phyloP scores from a whole-genome alignment of 106 monocot genomes.

The Acanthochlamys bracteata region DNA sequence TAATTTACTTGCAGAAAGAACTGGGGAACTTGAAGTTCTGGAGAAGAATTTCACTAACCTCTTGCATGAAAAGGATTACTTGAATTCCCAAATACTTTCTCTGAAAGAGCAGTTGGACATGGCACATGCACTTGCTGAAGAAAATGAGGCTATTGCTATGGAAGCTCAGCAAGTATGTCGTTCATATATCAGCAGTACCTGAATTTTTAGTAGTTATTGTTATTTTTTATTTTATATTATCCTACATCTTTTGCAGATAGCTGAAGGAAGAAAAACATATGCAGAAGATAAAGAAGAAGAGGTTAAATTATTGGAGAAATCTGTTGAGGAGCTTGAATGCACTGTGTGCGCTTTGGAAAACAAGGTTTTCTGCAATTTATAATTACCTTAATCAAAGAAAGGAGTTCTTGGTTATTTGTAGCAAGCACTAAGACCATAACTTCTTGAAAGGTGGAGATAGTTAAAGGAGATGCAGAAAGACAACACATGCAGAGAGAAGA shows the following conservation, averaged over 20 bases:
- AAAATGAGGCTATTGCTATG: constrained; percentile 76
- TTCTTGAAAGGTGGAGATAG: constrained; percentile 61
- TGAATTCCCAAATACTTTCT: constrained; percentile 24
- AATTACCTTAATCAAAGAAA: too few relatives aligned
- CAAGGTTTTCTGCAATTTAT: constrained; percentile 34
- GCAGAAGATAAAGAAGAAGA: constrained; percentile 88
- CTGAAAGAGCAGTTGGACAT: constrained; percentile 66
- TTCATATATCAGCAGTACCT: too few relatives aligned
- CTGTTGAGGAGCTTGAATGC: constrained; percentile 84
- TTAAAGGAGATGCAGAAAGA: constrained; percentile 78
- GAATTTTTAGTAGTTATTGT: too few relatives aligned
- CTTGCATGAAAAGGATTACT: constrained; percentile 28
- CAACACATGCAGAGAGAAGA: constrained; percentile 68
- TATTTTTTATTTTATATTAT: neutral
- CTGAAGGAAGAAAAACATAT: constrained; percentile 47
- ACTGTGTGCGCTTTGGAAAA: constrained; percentile 80
- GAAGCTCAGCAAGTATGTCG: constrained; percentile 75
- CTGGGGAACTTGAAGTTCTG: constrained; percentile 19
- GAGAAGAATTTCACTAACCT: constrained; percentile 31
- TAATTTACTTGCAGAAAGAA: constrained; percentile 32
- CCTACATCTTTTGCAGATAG: constrained; percentile 37
- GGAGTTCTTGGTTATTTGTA: too few relatives aligned
- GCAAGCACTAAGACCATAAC: neutral
- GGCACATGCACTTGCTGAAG: constrained; percentile 70
- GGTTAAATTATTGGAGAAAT: constrained; percentile 75